These are phyloP conservation scores for Ascoidea asiatica DNA, from an alignment of 805 yeast species.

Conservation along the genomic window DNA sequence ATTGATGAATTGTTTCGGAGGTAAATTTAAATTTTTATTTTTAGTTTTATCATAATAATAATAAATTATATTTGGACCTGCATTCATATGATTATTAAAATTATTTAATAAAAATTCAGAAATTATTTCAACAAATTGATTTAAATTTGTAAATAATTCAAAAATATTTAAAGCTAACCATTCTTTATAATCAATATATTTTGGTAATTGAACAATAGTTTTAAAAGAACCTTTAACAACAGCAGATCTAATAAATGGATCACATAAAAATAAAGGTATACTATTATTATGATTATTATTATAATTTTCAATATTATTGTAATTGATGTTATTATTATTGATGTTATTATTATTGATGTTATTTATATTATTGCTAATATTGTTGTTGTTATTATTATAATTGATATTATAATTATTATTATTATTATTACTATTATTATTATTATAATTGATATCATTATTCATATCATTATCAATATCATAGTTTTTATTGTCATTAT, in stretches of 20 bases:
- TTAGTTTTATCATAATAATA: conserved; percentile 70
- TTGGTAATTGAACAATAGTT: conserved; percentile 89
- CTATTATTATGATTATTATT: conserved; percentile 13
- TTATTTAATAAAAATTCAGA: conserved; percentile 87
- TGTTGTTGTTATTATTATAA: conserved; percentile 4
- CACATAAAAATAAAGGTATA: conserved; percentile 54
- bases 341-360: conserved; percentile 4
- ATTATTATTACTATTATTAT: too few species aligned
- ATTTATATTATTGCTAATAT: too few species aligned
- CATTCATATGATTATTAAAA: conserved; percentile 91
- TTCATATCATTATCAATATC: conserved; percentile 16
- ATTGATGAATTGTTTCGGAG: conserved; percentile 89
- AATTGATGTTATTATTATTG: conserved; percentile 10
- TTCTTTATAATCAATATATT: conserved; percentile 86
- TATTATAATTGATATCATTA: too few species aligned
- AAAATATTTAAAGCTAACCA: conserved; percentile 92
- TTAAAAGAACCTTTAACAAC: conserved; percentile 93
- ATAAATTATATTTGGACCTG: conserved; percentile 86
- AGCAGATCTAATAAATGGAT: conserved; percentile 89
- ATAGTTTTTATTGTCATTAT: not conserved
- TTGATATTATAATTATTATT: not conserved
- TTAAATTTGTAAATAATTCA: conserved; percentile 75
- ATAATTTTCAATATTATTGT: conserved; percentile 17
- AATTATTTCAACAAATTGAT: conserved; percentile 82
- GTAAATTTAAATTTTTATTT: conserved; percentile 71